Evolutionary conservation across 75 land plant genomes (phyloP).

Genomic region (Picea sitchensis): DNA sequence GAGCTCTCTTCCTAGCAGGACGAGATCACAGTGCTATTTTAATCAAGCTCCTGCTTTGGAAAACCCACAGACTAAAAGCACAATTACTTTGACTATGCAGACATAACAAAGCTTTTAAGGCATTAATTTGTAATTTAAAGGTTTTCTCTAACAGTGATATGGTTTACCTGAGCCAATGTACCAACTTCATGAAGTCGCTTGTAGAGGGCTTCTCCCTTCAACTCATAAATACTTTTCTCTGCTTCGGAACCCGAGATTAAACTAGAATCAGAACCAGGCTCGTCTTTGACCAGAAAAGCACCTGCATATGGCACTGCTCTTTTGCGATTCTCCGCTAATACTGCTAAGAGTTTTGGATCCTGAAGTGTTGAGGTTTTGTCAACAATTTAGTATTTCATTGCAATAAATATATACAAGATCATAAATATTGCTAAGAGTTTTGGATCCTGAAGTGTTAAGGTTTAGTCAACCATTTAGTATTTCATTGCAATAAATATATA

Average conservation of each 20-base stretch:
- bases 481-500: not conserved
- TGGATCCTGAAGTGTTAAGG: conserved; percentile 55
- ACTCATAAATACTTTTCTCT: conserved; percentile 60
- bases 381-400: not conserved
- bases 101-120: not conserved
- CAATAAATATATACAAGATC: not conserved
- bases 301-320: conserved; percentile 83
- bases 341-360: conserved; percentile 82
- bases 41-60: not conserved
- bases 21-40: conserved; percentile 1
- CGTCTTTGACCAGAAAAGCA: conserved; percentile 89
- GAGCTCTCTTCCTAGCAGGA: not conserved
- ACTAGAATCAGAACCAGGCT: conserved; percentile 38
- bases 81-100: conserved; percentile 1
- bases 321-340: conserved; percentile 65
- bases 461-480: not conserved
- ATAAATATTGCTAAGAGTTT: conserved; percentile 65
- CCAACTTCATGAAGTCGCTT: conserved; percentile 94
- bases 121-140: not conserved
- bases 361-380: conserved; percentile 12
- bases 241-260: conserved; percentile 42
- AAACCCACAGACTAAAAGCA: not conserved
- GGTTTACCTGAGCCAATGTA: conserved; percentile 84
- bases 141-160: not conserved
- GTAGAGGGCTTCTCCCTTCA: conserved; percentile 76